Conservation (phyloP, 1,139 yeast species). For the Kurtzmaniella quercitrusa region DNA sequence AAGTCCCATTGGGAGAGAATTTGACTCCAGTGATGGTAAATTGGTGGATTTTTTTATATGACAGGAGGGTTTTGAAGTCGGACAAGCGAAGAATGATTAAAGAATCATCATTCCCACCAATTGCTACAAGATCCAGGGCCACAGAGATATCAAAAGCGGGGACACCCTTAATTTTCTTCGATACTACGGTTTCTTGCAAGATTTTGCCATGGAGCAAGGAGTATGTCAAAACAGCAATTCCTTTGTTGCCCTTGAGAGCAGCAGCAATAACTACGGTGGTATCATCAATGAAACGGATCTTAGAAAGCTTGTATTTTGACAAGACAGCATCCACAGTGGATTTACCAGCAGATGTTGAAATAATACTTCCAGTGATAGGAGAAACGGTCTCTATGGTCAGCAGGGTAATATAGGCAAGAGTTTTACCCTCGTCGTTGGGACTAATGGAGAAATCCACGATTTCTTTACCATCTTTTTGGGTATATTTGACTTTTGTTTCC, state of each 20-base stretch:
- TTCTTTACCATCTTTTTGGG: slow-evolving; percentile 15
- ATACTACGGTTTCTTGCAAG: slow-evolving; percentile 37
- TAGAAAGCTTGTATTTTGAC: slow-evolving; percentile 41
- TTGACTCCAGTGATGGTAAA: slow-evolving; percentile 77
- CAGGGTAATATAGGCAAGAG: slow-evolving; percentile 54
- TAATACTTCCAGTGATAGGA: slow-evolving; percentile 38
- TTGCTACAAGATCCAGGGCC: slow-evolving; percentile 50
- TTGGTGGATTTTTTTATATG: slow-evolving; percentile 60
- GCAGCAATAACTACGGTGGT: slow-evolving; percentile 55
- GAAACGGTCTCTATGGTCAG: slow-evolving; percentile 49
- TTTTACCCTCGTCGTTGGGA: slow-evolving; percentile 43
- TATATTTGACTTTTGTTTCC: slow-evolving; percentile 25
- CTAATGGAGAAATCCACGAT: slow-evolving; percentile 27
- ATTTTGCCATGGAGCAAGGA: slow-evolving; percentile 41
- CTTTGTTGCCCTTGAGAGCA: slow-evolving; percentile 36
- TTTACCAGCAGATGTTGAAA: slow-evolving; percentile 26
- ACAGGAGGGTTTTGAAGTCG: slow-evolving; percentile 47
- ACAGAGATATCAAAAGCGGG: slow-evolving; percentile 61
- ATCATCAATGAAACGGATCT: slow-evolving; percentile 55
- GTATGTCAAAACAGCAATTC: slow-evolving; percentile 38
- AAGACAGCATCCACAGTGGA: slow-evolving; percentile 23
- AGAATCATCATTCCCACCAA: slow-evolving; percentile 76
- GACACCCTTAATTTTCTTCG: slow-evolving; percentile 56
- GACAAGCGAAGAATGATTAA: slow-evolving; percentile 50
- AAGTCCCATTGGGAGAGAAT: slow-evolving; percentile 65